A percentile compares a stretch with the other conserved stretches of the same genome.
phyloP scores from a whole-genome alignment of 1,284 basidiomycete species.

The Prillingera fragicola region DNA sequence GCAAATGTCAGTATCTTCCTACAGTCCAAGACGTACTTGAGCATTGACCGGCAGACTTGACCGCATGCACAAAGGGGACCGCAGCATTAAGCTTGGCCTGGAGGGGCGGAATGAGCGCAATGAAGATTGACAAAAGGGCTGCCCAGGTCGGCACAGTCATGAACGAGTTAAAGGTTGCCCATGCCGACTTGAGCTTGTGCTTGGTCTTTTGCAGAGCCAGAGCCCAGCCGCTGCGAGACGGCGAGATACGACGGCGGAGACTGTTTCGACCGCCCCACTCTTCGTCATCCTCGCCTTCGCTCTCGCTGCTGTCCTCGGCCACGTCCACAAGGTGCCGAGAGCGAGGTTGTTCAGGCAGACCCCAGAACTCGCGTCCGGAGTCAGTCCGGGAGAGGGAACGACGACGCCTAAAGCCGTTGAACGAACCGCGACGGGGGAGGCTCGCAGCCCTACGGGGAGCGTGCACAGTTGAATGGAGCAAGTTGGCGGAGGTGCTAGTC shows the following conservation, averaged over 20 bases:
- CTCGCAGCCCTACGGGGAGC: constrained; percentile 20
- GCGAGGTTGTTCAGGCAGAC: constrained; percentile 42
- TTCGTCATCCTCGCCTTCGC: constrained; percentile 41
- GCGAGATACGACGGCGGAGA: constrained; percentile 9
- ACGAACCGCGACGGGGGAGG: constrained; percentile 1
- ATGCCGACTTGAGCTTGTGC: constrained; percentile 38
- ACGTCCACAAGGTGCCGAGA: constrained; percentile 21
- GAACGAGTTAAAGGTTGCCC: constrained; percentile 59
- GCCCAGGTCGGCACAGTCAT: constrained; percentile 85
- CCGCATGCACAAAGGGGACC: constrained; percentile 64
- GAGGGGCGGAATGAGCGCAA: constrained; percentile 70
- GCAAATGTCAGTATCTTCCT: constrained; percentile 10
- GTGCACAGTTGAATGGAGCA: constrained; percentile 13
- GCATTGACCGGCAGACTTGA: constrained; percentile 68
- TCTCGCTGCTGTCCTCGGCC: constrained; percentile 34
- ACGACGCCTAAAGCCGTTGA: constrained; percentile 1
- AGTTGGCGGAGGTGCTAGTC: background rate
- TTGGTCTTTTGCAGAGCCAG: constrained; percentile 20
- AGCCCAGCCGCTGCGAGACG: background rate
- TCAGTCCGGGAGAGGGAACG: constrained; percentile 30
- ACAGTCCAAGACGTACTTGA: constrained; percentile 51
- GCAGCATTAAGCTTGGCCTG: constrained; percentile 63
- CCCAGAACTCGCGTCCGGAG: constrained; percentile 44
- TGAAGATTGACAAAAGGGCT: constrained; percentile 68
- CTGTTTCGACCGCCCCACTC: constrained; percentile 44